These are phyloP conservation scores for Tetragonia tetragonoides DNA, from an alignment of 148 eudicot genomes.

Conservation along the genomic window DNA sequence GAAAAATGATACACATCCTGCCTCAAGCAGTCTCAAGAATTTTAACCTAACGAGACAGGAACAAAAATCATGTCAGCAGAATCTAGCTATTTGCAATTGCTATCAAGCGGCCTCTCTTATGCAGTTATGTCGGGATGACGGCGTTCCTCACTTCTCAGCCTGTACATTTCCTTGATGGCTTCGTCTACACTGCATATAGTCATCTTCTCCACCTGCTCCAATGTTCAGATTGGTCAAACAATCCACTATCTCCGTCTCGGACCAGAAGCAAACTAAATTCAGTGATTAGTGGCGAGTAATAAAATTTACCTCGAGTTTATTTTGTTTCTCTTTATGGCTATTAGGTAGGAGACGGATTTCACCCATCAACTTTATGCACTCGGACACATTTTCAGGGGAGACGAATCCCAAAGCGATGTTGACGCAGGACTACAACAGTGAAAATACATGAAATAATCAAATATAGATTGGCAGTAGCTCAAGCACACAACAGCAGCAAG, in stretches of 20 bases:
- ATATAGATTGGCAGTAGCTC: not conserved
- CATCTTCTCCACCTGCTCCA: slow-evolving; percentile 78
- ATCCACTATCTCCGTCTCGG: not conserved
- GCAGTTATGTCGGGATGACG: not conserved
- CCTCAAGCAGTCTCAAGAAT: slow-evolving; percentile 14
- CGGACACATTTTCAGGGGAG: slow-evolving; percentile 82
- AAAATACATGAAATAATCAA: slow-evolving; percentile 8
- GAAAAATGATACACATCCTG: slow-evolving; percentile 18
- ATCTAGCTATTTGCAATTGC: slow-evolving; percentile 14
- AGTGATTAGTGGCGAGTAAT: too few relatives aligned
- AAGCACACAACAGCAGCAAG: not conserved
- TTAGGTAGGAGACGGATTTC: slow-evolving; percentile 65
- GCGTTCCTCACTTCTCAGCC: slow-evolving; percentile 30
- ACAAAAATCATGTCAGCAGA: slow-evolving; percentile 2
- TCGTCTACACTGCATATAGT: slow-evolving; percentile 54
- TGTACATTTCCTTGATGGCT: slow-evolving; percentile 62
- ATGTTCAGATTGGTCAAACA: slow-evolving; percentile 12
- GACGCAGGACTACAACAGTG: slow-evolving; percentile 63
- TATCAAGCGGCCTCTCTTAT: not conserved
- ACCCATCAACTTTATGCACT: slow-evolving; percentile 70
- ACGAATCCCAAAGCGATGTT: slow-evolving; percentile 69
- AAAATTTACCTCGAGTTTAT: slow-evolving; percentile 56
- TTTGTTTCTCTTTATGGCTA: slow-evolving; percentile 61
- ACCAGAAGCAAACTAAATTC: not conserved
- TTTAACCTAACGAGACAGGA: slow-evolving; percentile 3